These are phyloP conservation scores for Pichia inconspicua DNA, from an alignment of 1,139 yeast species.

Conservation along the genomic window DNA sequence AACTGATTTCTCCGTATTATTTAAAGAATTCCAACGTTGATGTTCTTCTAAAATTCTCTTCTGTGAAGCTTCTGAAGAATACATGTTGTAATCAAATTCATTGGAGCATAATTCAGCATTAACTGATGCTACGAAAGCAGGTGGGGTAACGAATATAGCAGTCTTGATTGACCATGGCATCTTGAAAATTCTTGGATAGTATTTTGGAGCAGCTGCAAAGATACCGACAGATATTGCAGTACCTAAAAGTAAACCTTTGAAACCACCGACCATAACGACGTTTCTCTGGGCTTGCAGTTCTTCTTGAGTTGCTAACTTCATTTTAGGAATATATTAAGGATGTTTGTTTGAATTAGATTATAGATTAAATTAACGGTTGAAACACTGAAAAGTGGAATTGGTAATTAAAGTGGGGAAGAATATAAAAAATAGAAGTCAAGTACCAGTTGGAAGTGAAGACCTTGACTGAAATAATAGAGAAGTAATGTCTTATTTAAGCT, in stretches of 20 bases:
- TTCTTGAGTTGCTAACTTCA: conserved; percentile 63
- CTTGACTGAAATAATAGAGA: too few species aligned
- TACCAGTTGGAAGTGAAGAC: too few species aligned
- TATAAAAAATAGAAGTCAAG: too few species aligned
- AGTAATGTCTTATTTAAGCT: neutral
- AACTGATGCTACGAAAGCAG: conserved; percentile 46
- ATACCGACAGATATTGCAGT: conserved; percentile 44
- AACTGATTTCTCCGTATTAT: conserved; percentile 27
- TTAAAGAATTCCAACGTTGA: conserved; percentile 42
- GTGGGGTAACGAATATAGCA: conserved; percentile 54
- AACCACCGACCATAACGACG: conserved; percentile 51
- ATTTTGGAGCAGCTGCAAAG: conserved; percentile 34
- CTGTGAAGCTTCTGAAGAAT: conserved; percentile 32
- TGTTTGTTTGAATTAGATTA: neutral
- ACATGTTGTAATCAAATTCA: conserved; percentile 44
- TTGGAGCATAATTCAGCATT: conserved; percentile 54
- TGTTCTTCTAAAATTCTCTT: conserved; percentile 38
- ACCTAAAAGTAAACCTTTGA: conserved; percentile 56
- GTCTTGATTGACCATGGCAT: conserved; percentile 49
- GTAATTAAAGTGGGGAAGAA: too few species aligned
- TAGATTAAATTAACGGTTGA: neutral
- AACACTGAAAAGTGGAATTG: neutral
- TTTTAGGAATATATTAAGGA: conserved; percentile 22
- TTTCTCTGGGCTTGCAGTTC: conserved; percentile 58
- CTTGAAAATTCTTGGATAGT: conserved; percentile 36